phyloP scores from a whole-genome alignment of 192 early-diverging fungal genomes.

The Martensiomyces pterosporus region DNA sequence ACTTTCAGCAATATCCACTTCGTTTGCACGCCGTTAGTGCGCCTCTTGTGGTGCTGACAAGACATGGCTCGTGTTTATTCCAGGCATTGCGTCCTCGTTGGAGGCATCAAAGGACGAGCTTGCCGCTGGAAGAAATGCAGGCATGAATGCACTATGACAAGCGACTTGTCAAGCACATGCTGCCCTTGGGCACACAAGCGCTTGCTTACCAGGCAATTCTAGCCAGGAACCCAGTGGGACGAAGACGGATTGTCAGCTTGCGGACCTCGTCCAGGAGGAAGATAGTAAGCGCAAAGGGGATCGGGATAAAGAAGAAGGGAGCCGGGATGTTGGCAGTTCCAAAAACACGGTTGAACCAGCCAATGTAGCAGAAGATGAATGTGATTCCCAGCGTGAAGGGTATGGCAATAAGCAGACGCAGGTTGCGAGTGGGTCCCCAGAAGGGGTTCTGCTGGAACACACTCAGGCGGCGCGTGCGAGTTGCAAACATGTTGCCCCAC shows the following conservation, averaged over 20 bases:
- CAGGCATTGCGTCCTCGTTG: too few relatives aligned
- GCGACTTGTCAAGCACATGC: too few relatives aligned
- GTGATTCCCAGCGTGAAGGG: slow-evolving; percentile 30
- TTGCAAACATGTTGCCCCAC: slow-evolving; percentile 8
- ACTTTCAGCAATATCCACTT: slow-evolving; percentile 58
- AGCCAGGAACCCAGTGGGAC: not conserved
- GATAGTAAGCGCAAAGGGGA: slow-evolving; percentile 51
- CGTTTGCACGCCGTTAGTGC: too few relatives aligned
- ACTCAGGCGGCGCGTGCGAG: slow-evolving; percentile 9
- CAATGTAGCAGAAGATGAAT: slow-evolving; percentile 27
- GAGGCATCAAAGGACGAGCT: too few relatives aligned
- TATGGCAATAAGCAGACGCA: slow-evolving; percentile 29
- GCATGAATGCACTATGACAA: too few relatives aligned
- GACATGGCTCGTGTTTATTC: slow-evolving; percentile 59
- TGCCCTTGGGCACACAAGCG: too few relatives aligned
- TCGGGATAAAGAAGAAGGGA: slow-evolving; percentile 59
- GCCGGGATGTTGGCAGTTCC: slow-evolving; percentile 51
- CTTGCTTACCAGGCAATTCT: slow-evolving; percentile 1
- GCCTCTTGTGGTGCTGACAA: slow-evolving; percentile 52
- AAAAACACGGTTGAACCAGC: slow-evolving; percentile 50
- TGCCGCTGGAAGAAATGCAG: too few relatives aligned
- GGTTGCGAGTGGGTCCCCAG: slow-evolving; percentile 14
- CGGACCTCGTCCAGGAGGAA: slow-evolving; percentile 56
- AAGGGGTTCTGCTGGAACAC: slow-evolving; percentile 9
- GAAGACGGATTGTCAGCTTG: slow-evolving; percentile 48